Evolutionary conservation across 2,329 filamentous ascomycete genomes (phyloP).

Genomic region (Cytospora piceicola): DNA sequence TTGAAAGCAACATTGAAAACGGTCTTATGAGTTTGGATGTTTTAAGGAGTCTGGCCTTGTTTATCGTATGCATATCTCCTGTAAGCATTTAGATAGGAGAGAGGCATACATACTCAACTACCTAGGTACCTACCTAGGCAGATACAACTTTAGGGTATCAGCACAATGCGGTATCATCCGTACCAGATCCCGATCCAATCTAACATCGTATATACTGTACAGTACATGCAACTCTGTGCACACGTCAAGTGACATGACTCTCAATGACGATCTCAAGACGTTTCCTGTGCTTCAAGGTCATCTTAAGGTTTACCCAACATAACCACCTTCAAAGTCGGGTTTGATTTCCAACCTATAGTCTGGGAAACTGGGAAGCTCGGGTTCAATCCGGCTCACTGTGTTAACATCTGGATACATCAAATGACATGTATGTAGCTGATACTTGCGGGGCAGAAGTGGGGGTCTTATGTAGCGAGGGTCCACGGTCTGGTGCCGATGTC

Average conservation of each 20-base stretch:
- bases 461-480: not conserved
- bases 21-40: too few relatives aligned
- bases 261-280: not conserved
- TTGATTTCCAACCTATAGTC: not conserved
- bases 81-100: not conserved
- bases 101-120: too few relatives aligned
- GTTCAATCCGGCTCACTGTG: not conserved
- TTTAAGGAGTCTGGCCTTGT: too few relatives aligned
- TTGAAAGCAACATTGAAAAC: not conserved
- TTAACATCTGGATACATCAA: too few relatives aligned
- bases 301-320: not conserved
- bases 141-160: too few relatives aligned
- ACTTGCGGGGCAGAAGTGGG: not conserved
- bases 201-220: not conserved
- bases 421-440: not conserved
- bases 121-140: too few relatives aligned
- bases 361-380: too few relatives aligned
- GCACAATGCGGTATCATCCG: not conserved
- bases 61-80: too few relatives aligned
- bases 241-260: not conserved
- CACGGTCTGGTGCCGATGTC: not conserved
- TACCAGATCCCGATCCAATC: not conserved
- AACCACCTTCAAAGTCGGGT: not conserved
- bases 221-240: conserved; percentile 2
- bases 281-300: not conserved